These are phyloP conservation scores for Crithidia mellificae DNA, from an alignment of 208 protist genomes.

Conservation along the genomic window DNA sequence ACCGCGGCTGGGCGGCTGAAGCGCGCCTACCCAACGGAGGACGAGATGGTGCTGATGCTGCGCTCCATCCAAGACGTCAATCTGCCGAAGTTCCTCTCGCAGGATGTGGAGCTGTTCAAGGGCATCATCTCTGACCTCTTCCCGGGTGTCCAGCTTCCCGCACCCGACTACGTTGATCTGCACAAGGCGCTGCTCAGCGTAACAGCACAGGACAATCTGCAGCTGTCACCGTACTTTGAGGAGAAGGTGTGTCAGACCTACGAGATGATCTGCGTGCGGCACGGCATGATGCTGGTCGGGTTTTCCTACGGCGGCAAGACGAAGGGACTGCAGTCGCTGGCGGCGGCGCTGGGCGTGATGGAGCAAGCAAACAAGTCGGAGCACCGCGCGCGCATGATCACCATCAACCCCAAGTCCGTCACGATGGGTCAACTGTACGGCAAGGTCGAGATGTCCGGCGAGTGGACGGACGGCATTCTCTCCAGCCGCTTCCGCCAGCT, in stretches of 20 bases:
- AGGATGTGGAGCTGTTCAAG: conserved; percentile 96
- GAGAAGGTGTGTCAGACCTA: conserved; percentile 93
- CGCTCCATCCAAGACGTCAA: conserved; percentile 96
- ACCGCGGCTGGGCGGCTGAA: conserved; percentile 93
- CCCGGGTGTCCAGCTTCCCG: conserved; percentile 85
- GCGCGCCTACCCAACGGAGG: conserved; percentile 86
- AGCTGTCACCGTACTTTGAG: conserved; percentile 91
- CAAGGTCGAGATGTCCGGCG: conserved; percentile 93
- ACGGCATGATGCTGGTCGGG: conserved; percentile 98
- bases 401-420: conserved; percentile 96
- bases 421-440: conserved; percentile 96
- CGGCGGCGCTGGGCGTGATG: conserved; percentile 83
- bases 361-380: conserved; percentile 61
- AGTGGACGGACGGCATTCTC: conserved; percentile 98
- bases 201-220: conserved; percentile 71
- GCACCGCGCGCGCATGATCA: conserved; percentile 83
- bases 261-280: conserved; percentile 97
- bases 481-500: conserved; percentile 92
- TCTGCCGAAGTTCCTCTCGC: conserved; percentile 94
- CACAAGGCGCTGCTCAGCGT: conserved; percentile 68
- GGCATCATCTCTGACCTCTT: conserved; percentile 97
- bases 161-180: conserved; percentile 90
- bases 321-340: conserved; percentile 84
- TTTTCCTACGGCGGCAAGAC: conserved; percentile 94
- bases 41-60: conserved; percentile 95